These are phyloP conservation scores for Emmonsiellopsis sp. DNA, from an alignment of 2,329 filamentous ascomycete species.

Conservation along the genomic window DNA sequence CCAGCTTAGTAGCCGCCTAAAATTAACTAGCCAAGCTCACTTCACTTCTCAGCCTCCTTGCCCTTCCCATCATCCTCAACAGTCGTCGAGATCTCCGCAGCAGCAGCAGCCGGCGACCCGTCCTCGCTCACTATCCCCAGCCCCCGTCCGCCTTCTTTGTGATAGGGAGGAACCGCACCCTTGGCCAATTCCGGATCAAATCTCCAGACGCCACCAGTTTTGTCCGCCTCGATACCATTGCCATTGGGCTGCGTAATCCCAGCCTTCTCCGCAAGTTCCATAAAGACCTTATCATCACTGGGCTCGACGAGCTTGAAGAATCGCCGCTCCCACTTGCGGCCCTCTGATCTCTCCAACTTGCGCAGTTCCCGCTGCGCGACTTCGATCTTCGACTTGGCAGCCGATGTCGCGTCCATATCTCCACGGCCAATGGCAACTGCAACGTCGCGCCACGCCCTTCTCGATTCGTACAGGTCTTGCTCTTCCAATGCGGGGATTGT, in stretches of 20 bases:
- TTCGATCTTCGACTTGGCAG: constrained; percentile 83
- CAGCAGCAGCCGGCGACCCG: not conserved
- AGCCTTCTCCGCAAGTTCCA: constrained; percentile 34
- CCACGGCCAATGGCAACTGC: constrained; percentile 69
- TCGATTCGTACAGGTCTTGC: constrained; percentile 80
- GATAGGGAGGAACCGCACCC: constrained; percentile 35
- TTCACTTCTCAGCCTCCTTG: not conserved
- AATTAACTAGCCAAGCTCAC: not conserved
- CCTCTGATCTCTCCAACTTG: constrained; percentile 64
- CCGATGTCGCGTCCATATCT: constrained; percentile 71
- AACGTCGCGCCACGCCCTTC: constrained; percentile 81
- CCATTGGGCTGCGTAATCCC: constrained; percentile 26
- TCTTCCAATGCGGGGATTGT: constrained; percentile 62
- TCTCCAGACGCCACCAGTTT: constrained; percentile 63
- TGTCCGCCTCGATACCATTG: constrained; percentile 47
- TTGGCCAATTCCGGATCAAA: constrained; percentile 51
- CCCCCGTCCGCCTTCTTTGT: constrained; percentile 30
- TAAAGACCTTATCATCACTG: constrained; percentile 30
- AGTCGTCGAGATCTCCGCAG: not conserved
- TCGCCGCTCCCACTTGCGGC: constrained; percentile 67
- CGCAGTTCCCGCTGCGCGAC: constrained; percentile 73
- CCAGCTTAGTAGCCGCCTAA: no score
- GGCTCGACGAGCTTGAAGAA: constrained; percentile 57
- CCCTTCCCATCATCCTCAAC: not conserved
- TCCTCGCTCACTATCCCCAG: constrained; percentile 24